Evolutionary conservation across 129 eudicot species (phyloP), one percentile per base, ranked within the genome.

Genomic region (Flaveria sonorensis): DNA sequence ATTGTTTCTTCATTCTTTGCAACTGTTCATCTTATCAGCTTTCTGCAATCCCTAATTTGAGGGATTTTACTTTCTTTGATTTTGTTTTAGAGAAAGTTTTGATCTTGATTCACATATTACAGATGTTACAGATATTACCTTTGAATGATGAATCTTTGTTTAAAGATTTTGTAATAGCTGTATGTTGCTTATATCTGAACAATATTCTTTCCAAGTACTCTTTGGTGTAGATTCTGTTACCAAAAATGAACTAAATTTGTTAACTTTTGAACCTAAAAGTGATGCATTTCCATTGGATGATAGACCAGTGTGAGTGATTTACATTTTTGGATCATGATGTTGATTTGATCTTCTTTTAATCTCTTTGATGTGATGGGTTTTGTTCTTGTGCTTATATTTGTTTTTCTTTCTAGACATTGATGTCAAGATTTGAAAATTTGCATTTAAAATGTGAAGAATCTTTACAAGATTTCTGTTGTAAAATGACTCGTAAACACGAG

Each of bases 311-410:
- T 57, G 16, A 45, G n/a, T 45, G 47, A 9, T 48, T 18, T 61
- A 51, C 73, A 40, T 67, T 73, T 57, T 43, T 74, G 53, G 69
- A 74, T 74, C 71, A 68, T 74, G 75, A 74, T 72, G 45, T 39
- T 71, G 78, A 79, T 79, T 73, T 62, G 72, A 47, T 52, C 65
- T 62, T 59, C 69, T 72, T 72, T 0, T 7, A 26, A 68, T 79
- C 71, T 70, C 39, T 62, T 63, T 68, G 78, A 70, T 68, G 82
- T 79, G 82, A 79, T 53, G 55, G 65, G 50, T 71, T 24, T n/a
- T 56, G 64, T 47, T 69, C 74, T 30, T 48, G 10, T 50, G 26
- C 3, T 32, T 48, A 10, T 45, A 45, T 72, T 19, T 18, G 62
- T 9, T 21, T 24, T 60, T 60, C 39, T 60, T 60, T 60, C 39